A percentile compares a stretch with the other conserved stretches of the same genome.
These are phyloP conservation scores for Saturnispora dispora DNA, from an alignment of 805 yeast genomes.

Conservation along the genomic window DNA sequence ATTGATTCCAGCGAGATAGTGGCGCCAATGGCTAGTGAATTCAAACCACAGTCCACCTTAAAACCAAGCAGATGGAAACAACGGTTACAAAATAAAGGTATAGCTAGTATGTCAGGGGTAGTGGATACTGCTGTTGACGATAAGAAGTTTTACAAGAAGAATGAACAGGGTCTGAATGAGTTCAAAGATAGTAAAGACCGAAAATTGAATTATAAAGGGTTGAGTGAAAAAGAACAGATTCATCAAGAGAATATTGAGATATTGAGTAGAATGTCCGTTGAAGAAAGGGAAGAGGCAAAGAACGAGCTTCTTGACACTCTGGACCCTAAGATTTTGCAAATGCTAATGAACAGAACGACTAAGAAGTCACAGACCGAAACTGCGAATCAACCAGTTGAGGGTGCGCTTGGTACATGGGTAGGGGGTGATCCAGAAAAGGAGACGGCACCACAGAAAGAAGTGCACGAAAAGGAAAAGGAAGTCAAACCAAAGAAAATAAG, in stretches of 20 bases:
- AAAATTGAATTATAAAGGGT: constrained; percentile 17
- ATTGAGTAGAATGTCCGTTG: constrained; percentile 52
- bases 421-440: constrained; percentile 25
- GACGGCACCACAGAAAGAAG: constrained; percentile 18
- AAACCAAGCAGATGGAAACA: constrained; percentile 42
- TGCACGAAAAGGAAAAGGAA: constrained; percentile 6
- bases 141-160: constrained; percentile 6
- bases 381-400: constrained; percentile 20
- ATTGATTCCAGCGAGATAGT: constrained; percentile 27
- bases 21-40: constrained; percentile 10
- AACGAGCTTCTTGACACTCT: constrained; percentile 57
- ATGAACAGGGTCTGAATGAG: constrained; percentile 10
- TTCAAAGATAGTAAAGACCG: constrained; percentile 13
- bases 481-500: constrained; percentile 21
- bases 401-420: constrained; percentile 29
- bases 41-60: constrained; percentile 2
- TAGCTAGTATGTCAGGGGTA: constrained; percentile 21
- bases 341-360: constrained; percentile 48
- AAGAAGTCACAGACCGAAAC: constrained; percentile 29
- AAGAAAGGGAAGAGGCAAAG: constrained; percentile 54
- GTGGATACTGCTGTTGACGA: constrained; percentile 2
- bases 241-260: constrained; percentile 65
- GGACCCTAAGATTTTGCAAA: constrained; percentile 59
- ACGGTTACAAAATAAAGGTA: constrained; percentile 30
- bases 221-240: constrained; percentile 63